phyloP scores from a whole-genome alignment of 805 yeast genomes.

The Candida dendrica region DNA sequence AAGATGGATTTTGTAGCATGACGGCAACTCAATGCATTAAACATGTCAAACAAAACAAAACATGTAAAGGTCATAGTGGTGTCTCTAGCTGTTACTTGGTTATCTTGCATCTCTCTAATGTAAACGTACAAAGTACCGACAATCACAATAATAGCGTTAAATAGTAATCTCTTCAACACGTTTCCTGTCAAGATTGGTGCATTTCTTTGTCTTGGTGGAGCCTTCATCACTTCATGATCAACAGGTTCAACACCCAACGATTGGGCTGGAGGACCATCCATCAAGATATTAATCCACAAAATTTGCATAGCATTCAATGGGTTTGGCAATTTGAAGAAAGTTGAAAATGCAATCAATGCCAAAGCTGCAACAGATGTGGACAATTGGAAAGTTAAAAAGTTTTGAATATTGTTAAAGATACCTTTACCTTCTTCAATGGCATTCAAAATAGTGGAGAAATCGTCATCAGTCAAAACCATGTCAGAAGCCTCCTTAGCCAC shows the following conservation, averaged over 20 bases:
- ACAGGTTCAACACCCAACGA: conserved; percentile 96
- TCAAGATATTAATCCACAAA: conserved; percentile 90
- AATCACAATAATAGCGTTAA: conserved; percentile 67
- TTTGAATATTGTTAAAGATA: conserved; percentile 91
- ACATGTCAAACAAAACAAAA: conserved; percentile 93
- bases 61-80: conserved; percentile 99
- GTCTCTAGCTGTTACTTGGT: conserved; percentile 82
- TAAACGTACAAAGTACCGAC: conserved; percentile 89
- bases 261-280: conserved; percentile 99
- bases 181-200: conserved; percentile 74
- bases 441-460: conserved; percentile 84
- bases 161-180: conserved; percentile 65
- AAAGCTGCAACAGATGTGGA: conserved; percentile 95
- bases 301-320: conserved; percentile 98
- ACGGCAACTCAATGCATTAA: conserved; percentile 91
- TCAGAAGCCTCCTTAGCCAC: conserved; percentile 98
- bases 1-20: conserved; percentile 79
- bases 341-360: conserved; percentile 79
- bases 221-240: conserved; percentile 89
- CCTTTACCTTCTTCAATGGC: conserved; percentile 99
- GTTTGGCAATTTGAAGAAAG: conserved; percentile 81
- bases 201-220: conserved; percentile 88
- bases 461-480: conserved; percentile 96
- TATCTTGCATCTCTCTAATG: conserved; percentile 76
- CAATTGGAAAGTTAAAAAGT: conserved; percentile 88